Base-by-base conservation (phyloP, 2,329 filamentous ascomycete species). In the Colletotrichum salicis region DNA sequence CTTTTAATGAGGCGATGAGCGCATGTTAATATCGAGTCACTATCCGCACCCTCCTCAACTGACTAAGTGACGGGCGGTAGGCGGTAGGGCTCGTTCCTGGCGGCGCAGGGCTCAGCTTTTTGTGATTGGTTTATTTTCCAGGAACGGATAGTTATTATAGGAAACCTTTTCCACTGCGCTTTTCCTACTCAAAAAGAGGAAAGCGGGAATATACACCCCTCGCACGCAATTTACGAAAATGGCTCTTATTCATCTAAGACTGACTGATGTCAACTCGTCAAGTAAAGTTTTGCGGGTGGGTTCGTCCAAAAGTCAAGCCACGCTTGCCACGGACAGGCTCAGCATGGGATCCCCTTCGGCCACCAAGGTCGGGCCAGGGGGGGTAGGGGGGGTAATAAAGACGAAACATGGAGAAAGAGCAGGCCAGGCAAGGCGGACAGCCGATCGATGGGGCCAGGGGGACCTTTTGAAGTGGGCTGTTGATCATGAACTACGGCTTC, bases 391-490 rank as follows among this genome's bases (percentile, higher is more conserved):
- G 31, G 31, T 35, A 70, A 70, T 72, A 33, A 51, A 31, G 54
- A 29, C 65, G 66, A 64, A 72, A 70, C 70, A 57, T 70, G 70
- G 60, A 72, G 70, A 54, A 48, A 56, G 45, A 15, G 52, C 37
- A 48, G 24, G 48, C 48, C 60, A 12, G 61, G 24, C 33, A 19
- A 45, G 51, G 22, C n/a, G 3, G 37, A 59, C 22, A 58, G 70
- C 59, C 65, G 70, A 70, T 70, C 48, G 55, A 64, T 61, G 65
- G 70, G 59, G 59, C 55, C 51, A 27, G 22, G 41, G 33, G 54
- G 59, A 62, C 45, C n/a, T 58, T 22, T 59, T 63, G 33, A 64
- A 19, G 22, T 29, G 15, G 45, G 31, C 31, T 7, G 58, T 48
- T 61, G 19, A 29, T 19, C 45, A 51, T 24, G n/a, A 37, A 54